A percentile compares a stretch with the other conserved stretches of the same genome.
Conservation (phyloP, 108 stramenopile genomes). For the Cylindrotheca fusiformis region DNA sequence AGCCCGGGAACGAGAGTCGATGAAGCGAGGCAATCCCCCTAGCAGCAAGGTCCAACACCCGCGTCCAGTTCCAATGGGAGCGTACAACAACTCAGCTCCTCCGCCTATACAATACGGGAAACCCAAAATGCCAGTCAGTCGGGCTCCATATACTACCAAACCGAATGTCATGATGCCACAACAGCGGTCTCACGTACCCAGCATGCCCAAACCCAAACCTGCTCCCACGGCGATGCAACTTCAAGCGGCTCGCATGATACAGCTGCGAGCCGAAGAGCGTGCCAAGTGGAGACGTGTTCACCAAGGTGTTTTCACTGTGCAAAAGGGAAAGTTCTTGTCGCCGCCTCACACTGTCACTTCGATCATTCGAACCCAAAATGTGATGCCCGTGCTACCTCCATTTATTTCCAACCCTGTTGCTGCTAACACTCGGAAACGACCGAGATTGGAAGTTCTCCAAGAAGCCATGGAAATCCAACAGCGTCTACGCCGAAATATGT, state of each 20-base stretch:
- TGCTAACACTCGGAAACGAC: constrained; percentile 1
- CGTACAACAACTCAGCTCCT: constrained; percentile 23
- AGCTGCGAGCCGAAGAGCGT: constrained; percentile 28
- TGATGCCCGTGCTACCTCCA: constrained; percentile 2
- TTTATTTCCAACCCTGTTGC: neutral
- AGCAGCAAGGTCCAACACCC: constrained; percentile 15
- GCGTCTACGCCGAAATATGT: constrained; percentile 14
- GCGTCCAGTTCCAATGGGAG: neutral
- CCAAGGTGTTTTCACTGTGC: constrained; percentile 42
- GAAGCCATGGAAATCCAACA: constrained; percentile 10
- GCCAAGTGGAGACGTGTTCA: constrained; percentile 54
- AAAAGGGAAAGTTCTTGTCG: constrained; percentile 44
- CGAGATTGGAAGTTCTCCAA: neutral
- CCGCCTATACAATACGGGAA: neutral
- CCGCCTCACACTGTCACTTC: constrained; percentile 25
- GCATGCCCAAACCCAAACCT: constrained; percentile 24
- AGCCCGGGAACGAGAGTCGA: constrained; percentile 64
- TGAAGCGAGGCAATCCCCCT: constrained; percentile 31
- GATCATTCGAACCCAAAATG: constrained; percentile 12
- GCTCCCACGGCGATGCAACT: constrained; percentile 13
- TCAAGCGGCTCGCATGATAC: constrained; percentile 8
- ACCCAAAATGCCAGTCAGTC: neutral
- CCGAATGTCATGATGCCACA: too few species aligned
- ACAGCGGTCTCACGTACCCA: too few species aligned
- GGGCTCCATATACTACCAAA: neutral